Conservation (phyloP, 78 protist genomes). For the Speleostelium caveatum region DNA sequence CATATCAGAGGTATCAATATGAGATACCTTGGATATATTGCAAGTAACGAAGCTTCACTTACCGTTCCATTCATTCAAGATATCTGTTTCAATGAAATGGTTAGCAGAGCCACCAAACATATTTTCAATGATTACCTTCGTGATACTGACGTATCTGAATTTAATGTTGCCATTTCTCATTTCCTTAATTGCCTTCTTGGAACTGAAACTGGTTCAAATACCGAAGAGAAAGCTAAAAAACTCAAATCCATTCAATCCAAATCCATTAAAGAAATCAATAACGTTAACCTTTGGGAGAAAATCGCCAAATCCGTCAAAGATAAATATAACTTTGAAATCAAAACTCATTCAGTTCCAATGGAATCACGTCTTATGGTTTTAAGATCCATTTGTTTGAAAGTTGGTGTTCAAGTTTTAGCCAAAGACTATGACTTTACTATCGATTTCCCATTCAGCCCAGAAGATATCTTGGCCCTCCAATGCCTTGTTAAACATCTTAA, state of each 20-base stretch:
- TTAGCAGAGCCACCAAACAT: constrained; percentile 72
- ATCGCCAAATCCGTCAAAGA: background rate
- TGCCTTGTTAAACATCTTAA: constrained; percentile 76
- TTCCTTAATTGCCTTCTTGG: constrained; percentile 82
- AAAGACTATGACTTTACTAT: constrained; percentile 67
- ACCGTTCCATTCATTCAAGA: constrained; percentile 54
- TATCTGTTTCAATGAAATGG: constrained; percentile 83
- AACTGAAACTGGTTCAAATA: constrained; percentile 32
- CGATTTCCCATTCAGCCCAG: constrained; percentile 56
- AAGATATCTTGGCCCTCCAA: constrained; percentile 67
- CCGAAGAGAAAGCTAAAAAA: constrained; percentile 13
- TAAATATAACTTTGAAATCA: constrained; percentile 29
- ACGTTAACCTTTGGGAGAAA: constrained; percentile 27
- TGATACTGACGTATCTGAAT: constrained; percentile 1
- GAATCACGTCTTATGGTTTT: constrained; percentile 58
- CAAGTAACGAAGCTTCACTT: constrained; percentile 12
- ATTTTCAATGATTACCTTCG: constrained; percentile 28
- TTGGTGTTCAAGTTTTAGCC: constrained; percentile 60
- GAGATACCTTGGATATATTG: constrained; percentile 78
- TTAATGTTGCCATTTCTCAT: constrained; percentile 47
- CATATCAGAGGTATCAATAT: constrained; percentile 85
- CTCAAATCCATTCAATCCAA: constrained; percentile 2
- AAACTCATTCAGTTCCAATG: constrained; percentile 51
- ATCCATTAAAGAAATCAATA: background rate
- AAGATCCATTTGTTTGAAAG: constrained; percentile 60